Base-by-base conservation (phyloP, 305 asterid species). In the Solanum hybrid region DNA sequence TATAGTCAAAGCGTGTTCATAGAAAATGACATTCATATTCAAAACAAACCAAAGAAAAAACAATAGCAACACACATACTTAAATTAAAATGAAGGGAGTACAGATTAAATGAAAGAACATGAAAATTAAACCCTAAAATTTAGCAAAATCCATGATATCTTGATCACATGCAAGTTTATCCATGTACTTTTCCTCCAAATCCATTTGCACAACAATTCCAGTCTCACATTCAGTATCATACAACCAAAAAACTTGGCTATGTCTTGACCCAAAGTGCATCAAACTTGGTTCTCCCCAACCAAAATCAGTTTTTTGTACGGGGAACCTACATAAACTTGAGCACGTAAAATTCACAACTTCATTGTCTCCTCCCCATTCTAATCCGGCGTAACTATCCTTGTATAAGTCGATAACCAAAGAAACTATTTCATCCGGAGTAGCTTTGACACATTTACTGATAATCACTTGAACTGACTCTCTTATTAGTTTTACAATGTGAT, bases 201-300 rank as follows among this genome's bases (percentile, higher is more conserved):
- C 68, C 87, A 81, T 38, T 81, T 38, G 87, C 34, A 81, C 87
- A 5, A 5, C 34, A 38, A 81, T 81, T 15, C 87, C 70, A 26
- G 68, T 81, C n/a, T 81, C 87, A 81, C 68, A 38, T 81, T 39
- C 34, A 24, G 87, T 81, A 81, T 38, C 87, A 81, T 38, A 24
- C n/a, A 81, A 38, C 87, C 87, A 81, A 39, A 81, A 81, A 22
- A 81, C 24, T 81, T 81, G 87, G 15, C 34, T 38, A 14, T 24
- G 87, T 26, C 87, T 38, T 5, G 87, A 81, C 3, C 87, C 87
- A 38, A 81, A 81, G 10, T 81, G 87, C 11, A 87, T 80, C 36
- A 91, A 91, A 20, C 65, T 87, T 27, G 92, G 92, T 12, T 87
- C 32, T 65, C 94, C 94, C 94, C 93, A 90, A 22, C 95, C 95